These are phyloP conservation scores for Magnusiomyces fungicola DNA, from an alignment of 1,139 yeast species.

Conservation along the genomic window DNA sequence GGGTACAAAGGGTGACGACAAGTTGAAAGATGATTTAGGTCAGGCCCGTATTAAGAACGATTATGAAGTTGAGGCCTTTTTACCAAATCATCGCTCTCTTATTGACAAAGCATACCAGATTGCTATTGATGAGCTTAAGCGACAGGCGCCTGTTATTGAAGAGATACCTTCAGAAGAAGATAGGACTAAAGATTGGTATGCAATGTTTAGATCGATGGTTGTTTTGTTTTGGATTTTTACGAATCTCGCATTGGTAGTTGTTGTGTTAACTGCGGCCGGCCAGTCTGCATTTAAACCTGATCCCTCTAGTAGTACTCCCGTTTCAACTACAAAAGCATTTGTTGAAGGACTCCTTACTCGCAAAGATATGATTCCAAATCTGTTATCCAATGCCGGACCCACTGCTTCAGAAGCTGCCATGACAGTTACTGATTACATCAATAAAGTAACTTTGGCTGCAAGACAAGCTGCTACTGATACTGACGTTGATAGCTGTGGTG, in stretches of 20 bases:
- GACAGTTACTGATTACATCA: constrained; percentile 3
- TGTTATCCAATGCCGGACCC: not conserved
- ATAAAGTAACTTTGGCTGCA: constrained; percentile 7
- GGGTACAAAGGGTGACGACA: constrained; percentile 92
- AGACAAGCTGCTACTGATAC: constrained; percentile 11
- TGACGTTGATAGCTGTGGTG: constrained; percentile 19
- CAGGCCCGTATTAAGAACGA: constrained; percentile 51
- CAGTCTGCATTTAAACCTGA: constrained; percentile 32
- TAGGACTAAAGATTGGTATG: constrained; percentile 56
- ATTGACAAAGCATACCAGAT: constrained; percentile 52
- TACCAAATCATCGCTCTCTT: constrained; percentile 57
- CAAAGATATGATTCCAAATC: not conserved
- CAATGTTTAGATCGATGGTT: constrained; percentile 67
- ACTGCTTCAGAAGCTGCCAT: not conserved
- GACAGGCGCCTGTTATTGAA: constrained; percentile 21
- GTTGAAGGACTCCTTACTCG: constrained; percentile 1
- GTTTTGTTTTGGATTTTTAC: constrained; percentile 74
- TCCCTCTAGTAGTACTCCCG: constrained; percentile 22
- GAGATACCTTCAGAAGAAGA: constrained; percentile 19
- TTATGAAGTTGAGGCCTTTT: constrained; percentile 52
- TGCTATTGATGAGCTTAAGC: constrained; percentile 25
- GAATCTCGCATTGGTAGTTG: constrained; percentile 57
- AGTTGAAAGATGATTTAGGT: constrained; percentile 58
- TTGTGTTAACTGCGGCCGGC: constrained; percentile 67
- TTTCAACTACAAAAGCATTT: constrained; percentile 9